A percentile compares a stretch with the other conserved stretches of the same genome.
These are phyloP conservation scores for Clarireedia sp. DNA, from an alignment of 2,329 filamentous ascomycete genomes.

Conservation along the genomic window DNA sequence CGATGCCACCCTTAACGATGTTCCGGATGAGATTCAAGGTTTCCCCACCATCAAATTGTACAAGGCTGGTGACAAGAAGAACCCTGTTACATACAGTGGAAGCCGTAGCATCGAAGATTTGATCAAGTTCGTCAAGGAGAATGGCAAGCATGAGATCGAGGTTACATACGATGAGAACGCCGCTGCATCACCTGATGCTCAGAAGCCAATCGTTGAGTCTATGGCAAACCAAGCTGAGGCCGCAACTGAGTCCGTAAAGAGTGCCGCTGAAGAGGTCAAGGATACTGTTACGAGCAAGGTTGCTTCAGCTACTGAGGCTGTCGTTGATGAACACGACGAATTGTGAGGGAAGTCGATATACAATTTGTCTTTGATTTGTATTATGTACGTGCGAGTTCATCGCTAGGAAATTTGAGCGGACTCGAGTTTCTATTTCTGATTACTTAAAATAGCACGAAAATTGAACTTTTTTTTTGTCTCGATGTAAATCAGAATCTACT, in stretches of 20 bases:
- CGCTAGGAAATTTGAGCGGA: neutral
- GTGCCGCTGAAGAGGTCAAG: constrained; percentile 39
- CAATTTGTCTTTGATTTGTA: constrained; percentile 20
- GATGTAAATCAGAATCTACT: too few species aligned
- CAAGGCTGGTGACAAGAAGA: constrained; percentile 80
- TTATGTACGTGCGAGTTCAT: constrained; percentile 15
- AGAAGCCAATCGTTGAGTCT: constrained; percentile 32
- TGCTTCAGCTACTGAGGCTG: constrained; percentile 38
- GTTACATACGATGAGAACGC: constrained; percentile 49
- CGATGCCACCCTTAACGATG: constrained; percentile 91
- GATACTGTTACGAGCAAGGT: constrained; percentile 41
- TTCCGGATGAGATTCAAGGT: constrained; percentile 91
- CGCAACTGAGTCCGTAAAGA: constrained; percentile 30
- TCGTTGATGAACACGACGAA: constrained; percentile 56
- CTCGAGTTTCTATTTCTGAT: neutral
- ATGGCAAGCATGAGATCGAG: constrained; percentile 80
- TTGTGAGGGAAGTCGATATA: constrained; percentile 45
- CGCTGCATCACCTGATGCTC: constrained; percentile 36
- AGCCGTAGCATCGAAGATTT: constrained; percentile 87
- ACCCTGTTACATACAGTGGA: constrained; percentile 80
- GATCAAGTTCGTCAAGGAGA: constrained; percentile 86
- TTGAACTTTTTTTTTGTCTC: neutral
- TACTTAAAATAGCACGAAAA: neutral
- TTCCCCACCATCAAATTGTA: constrained; percentile 99
- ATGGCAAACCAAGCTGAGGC: constrained; percentile 33